Conservation (phyloP, 768 basidiomycete species). For the Megacollybia marginata region DNA sequence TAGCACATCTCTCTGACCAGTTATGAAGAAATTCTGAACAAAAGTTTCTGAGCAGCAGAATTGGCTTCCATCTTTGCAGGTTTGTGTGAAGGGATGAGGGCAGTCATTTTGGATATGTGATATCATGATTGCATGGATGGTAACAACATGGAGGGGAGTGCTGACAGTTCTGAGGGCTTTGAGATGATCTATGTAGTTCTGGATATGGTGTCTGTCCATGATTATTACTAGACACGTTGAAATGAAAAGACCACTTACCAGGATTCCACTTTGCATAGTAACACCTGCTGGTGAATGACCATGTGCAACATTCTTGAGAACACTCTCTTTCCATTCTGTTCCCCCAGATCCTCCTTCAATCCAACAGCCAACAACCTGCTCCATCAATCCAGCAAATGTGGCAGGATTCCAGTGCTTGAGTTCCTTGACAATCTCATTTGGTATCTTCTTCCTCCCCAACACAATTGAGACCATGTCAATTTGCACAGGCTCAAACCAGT, state of each 20-base stretch:
- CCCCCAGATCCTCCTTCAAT: not conserved
- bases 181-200: not conserved
- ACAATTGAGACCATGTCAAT: not conserved
- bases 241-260: not conserved
- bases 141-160: not conserved
- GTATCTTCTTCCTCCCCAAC: not conserved
- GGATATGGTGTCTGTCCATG: not conserved
- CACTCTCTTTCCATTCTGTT: not conserved
- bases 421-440: not conserved
- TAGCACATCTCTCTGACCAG: conserved; percentile 13
- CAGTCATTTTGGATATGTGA: conserved; percentile 4
- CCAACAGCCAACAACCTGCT: not conserved
- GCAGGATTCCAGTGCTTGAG: not conserved
- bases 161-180: not conserved
- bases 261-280: not conserved
- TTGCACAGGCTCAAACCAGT: not conserved
- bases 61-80: conserved; percentile 3
- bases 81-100: conserved; percentile 13
- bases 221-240: not conserved
- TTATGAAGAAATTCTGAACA: conserved; percentile 9
- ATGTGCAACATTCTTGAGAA: not conserved
- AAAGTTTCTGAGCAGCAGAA: conserved; percentile 14
- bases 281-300: not conserved
- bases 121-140: conserved; percentile 14
- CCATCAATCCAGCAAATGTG: not conserved